Base-by-base conservation (phyloP, 2,329 filamentous ascomycete species). In the Aureobasidium sp. region DNA sequence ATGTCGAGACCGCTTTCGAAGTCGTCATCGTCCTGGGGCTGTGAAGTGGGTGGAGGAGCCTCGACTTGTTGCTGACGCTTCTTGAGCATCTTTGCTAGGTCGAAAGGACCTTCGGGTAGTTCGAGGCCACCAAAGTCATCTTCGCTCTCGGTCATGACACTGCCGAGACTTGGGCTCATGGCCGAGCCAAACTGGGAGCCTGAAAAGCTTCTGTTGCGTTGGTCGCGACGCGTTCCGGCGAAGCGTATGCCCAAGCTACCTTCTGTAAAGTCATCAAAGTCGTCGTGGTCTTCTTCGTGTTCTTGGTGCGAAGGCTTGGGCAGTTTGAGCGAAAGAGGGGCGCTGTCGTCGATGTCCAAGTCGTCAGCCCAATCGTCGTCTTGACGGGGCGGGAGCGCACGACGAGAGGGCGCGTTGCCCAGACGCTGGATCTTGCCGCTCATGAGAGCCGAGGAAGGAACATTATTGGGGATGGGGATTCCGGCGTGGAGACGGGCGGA, bases 371-470 rank as follows among this genome's bases (percentile, higher is more conserved):
- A 77, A 63, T 76, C 74, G 56, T 76, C 74, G 58, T 72, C 70
- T 21, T 53, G 41, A 44, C 24, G 39, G 30, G 45, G 47, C 30
- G 76, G 64, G 55, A 71, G 72, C 59, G 67, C 68, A 53, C 62
- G 61, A n/a, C 52, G 59, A 55, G 71, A 71, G 53, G 70, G 70
- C 59, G 72, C 71, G 66, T 74, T 77, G 11, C 90, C 90, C 29
- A 97, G 77, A 61, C 90, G 79, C 72, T 94, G 95, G 65, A 97
- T 97, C 8, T 90, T 91, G 49, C 93, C 93, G 50, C 91, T 91
- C 67, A 93, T 80, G 37, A 98, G 75, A 25, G 93, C 93, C 17
- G 91, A 95, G 25, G 87, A 82, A 1, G 91, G 90, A 27, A 97
- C 83, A 65, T 90, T 90, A 48, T 81, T 76, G 24, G 93, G 93